These are phyloP conservation scores for Trametes elegans DNA, from an alignment of 768 basidiomycete genomes.

Conservation along the genomic window DNA sequence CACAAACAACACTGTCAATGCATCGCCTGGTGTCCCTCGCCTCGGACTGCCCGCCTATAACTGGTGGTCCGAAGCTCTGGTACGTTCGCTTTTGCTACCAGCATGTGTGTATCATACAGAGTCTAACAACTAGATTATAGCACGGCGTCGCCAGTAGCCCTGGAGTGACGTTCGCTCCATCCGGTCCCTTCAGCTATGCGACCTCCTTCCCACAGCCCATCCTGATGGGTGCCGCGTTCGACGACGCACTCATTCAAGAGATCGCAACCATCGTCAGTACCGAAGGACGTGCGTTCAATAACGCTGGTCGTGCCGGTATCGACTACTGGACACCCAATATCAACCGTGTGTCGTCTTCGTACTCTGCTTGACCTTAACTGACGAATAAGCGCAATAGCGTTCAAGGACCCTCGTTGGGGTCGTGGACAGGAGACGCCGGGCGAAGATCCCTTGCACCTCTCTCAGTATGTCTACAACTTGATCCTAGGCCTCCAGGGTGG, in stretches of 20 bases:
- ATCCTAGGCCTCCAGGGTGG: conserved; percentile 58
- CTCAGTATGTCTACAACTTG: conserved; percentile 53
- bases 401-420: conserved; percentile 65
- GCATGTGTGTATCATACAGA: background rate
- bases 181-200: conserved; percentile 54
- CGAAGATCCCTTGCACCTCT: conserved; percentile 54
- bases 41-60: conserved; percentile 56
- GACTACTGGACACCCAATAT: conserved; percentile 58
- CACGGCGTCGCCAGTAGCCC: conserved; percentile 56
- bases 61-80: conserved; percentile 63
- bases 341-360: conserved; percentile 19
- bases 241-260: conserved; percentile 48
- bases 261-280: conserved; percentile 53
- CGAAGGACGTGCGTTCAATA: conserved; percentile 59
- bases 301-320: conserved; percentile 48
- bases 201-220: conserved; percentile 62
- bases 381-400: conserved; percentile 27
- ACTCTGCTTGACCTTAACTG: background rate
- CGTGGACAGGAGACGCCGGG: conserved; percentile 62
- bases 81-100: conserved; percentile 27
- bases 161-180: conserved; percentile 47
- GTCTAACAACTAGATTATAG: conserved; percentile 17
- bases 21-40: conserved; percentile 49
- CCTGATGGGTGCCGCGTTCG: conserved; percentile 52
- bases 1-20: conserved; percentile 49